phyloP scores from a whole-genome alignment of 805 yeast species.

The Ogataea minuta region DNA sequence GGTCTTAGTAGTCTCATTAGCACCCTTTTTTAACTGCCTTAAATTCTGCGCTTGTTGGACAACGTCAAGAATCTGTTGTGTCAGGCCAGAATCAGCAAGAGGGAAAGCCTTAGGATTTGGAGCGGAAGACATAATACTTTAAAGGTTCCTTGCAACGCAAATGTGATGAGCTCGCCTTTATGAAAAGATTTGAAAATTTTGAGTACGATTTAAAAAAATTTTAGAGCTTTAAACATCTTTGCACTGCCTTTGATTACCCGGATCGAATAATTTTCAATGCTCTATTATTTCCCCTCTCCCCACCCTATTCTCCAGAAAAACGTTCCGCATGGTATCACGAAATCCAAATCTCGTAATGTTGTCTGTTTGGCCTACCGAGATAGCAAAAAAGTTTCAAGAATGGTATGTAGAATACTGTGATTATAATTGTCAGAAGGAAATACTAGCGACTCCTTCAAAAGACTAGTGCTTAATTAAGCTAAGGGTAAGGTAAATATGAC shows the following conservation, averaged over 20 bases:
- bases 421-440: too few species aligned
- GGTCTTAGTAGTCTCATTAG: constrained; percentile 99
- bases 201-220: constrained; percentile 6
- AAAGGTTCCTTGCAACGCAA: constrained; percentile 52
- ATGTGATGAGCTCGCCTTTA: constrained; percentile 39
- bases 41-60: constrained; percentile 97
- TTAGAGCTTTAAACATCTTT: background rate
- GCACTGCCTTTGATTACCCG: constrained; percentile 1
- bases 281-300: background rate
- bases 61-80: constrained; percentile 96
- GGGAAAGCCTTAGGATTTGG: constrained; percentile 99
- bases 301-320: constrained; percentile 9
- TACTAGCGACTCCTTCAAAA: too few species aligned
- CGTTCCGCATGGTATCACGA: background rate
- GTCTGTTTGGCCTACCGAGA: too few species aligned
- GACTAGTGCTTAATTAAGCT: too few species aligned
- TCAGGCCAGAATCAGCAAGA: constrained; percentile 90
- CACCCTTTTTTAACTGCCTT: constrained; percentile 99
- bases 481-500: too few species aligned
- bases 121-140: constrained; percentile 64
- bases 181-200: constrained; percentile 7
- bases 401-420: too few species aligned
- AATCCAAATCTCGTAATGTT: too few species aligned
- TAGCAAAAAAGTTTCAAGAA: too few species aligned
- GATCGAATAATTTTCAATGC: background rate